Evolutionary conservation across 73 alveolate species (phyloP).

Genomic region (Paramecium sexaurelia): DNA sequence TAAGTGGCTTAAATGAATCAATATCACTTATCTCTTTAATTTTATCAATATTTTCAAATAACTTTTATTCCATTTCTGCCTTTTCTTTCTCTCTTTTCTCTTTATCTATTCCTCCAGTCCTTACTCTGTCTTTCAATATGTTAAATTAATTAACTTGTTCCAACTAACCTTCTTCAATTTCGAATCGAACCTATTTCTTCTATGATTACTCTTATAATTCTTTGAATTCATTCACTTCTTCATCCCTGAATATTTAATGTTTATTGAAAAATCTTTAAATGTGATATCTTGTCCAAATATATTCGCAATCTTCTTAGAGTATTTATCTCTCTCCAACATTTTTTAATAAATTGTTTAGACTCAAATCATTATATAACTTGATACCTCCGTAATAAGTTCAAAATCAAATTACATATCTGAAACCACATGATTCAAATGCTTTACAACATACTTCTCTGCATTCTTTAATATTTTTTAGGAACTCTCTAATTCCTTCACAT

Average conservation of each 20-base stretch:
- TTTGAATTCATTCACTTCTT: background rate
- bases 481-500: background rate
- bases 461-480: background rate
- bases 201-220: background rate
- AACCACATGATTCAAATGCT: background rate
- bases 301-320: background rate
- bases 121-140: background rate
- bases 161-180: background rate
- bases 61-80: background rate
- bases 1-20: background rate
- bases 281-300: background rate
- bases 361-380: background rate
- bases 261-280: background rate
- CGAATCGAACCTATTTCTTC: background rate
- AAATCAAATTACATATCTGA: background rate
- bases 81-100: background rate
- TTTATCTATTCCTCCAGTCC: background rate
- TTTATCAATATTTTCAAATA: conserved; percentile 7
- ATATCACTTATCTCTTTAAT: background rate
- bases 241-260: background rate
- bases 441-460: background rate
- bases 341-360: background rate
- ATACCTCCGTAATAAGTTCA: background rate
- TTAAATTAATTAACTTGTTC: background rate
- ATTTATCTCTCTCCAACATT: background rate